These are phyloP conservation scores for Casaregolazyma suthepensis DNA, from an alignment of 1,139 yeast genomes.

Conservation along the genomic window DNA sequence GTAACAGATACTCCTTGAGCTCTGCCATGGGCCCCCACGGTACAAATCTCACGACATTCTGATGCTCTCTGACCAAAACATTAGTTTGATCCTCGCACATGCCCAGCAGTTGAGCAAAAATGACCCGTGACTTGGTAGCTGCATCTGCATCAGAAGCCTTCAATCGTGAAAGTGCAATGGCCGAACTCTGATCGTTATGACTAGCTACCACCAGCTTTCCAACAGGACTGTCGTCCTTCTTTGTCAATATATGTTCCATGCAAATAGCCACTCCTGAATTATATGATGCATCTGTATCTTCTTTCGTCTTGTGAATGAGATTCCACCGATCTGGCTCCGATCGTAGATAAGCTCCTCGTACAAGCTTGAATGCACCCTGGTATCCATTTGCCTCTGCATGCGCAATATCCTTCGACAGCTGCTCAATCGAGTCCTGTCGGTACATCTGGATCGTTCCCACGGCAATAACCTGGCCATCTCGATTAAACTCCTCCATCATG, in stretches of 20 bases:
- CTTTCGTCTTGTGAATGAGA: slow-evolving; percentile 70
- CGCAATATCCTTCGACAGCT: slow-evolving; percentile 57
- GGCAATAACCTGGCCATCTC: slow-evolving; percentile 50
- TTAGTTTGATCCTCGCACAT: slow-evolving; percentile 91
- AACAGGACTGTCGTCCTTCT: slow-evolving; percentile 43
- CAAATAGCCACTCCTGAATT: slow-evolving; percentile 63
- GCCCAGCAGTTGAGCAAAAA: slow-evolving; percentile 86
- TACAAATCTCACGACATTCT: slow-evolving; percentile 81
- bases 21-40: slow-evolving; percentile 98
- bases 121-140: slow-evolving; percentile 43
- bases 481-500: slow-evolving; percentile 70
- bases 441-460: slow-evolving; percentile 96
- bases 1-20: slow-evolving; percentile 81
- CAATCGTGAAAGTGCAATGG: slow-evolving; percentile 58
- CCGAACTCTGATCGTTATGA: slow-evolving; percentile 78
- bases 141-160: slow-evolving; percentile 22
- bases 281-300: slow-evolving; percentile 70
- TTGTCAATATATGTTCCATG: slow-evolving; percentile 52
- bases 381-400: slow-evolving; percentile 58
- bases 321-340: slow-evolving; percentile 65
- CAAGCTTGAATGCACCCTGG: slow-evolving; percentile 81
- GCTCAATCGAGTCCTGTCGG: slow-evolving; percentile 60
- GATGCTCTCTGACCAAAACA: slow-evolving; percentile 61
- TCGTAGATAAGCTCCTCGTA: slow-evolving; percentile 96
- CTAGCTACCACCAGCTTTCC: slow-evolving; percentile 92